Base-by-base conservation (phyloP, 2,329 filamentous ascomycete genomes). In the Sphaerulina vaccinii region DNA sequence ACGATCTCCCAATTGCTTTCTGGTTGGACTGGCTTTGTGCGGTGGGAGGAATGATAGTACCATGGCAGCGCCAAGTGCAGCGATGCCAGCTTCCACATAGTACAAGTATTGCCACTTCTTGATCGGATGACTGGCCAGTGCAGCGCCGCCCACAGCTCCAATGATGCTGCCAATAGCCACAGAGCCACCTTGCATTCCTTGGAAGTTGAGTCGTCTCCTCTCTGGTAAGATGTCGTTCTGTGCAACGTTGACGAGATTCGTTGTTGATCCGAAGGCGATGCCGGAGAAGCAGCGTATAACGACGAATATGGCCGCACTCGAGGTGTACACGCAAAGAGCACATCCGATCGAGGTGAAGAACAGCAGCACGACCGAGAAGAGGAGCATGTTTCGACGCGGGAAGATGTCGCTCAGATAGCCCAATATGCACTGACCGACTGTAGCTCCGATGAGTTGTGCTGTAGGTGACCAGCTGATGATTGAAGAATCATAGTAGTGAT, bases 341-440 rank as follows among this genome's bases (percentile, higher is more conserved):
- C 52, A 59, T 2, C 33, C 29, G 9, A 60, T 15, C 2, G 49
- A 27, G 9, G 49, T 49, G 8, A 53, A 7, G 5, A 50, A 21
- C 16, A 56, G 42, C 11, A 56, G n/a, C 1, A 24, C 19, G 23
- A 54, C 23, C 5, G 53, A 51, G 10, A 46, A 32, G 23, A 58
- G 22, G 15, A 63, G 45, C 59, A 63, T 62, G 24, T 46, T 46
- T 29, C 57, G 42, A 8, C 61, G 52, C 7, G 54, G 52, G 16
- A 57, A 58, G 13, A 58, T 27, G 37, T 63, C 58, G 54, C 57
- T 60, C 36, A 62, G 21, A 23, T 63, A 63, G 9, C 60, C 60
- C 5, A 61, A 44, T 9, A 61, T 36, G 24, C 52, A 53, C 35
- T 58, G 54, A 29, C 60, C 60, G 35, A 60, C 52, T 5, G 50